Evolutionary conservation across 2,329 filamentous ascomycete genomes (phyloP).

Genomic region (Claviceps humidiphila): DNA sequence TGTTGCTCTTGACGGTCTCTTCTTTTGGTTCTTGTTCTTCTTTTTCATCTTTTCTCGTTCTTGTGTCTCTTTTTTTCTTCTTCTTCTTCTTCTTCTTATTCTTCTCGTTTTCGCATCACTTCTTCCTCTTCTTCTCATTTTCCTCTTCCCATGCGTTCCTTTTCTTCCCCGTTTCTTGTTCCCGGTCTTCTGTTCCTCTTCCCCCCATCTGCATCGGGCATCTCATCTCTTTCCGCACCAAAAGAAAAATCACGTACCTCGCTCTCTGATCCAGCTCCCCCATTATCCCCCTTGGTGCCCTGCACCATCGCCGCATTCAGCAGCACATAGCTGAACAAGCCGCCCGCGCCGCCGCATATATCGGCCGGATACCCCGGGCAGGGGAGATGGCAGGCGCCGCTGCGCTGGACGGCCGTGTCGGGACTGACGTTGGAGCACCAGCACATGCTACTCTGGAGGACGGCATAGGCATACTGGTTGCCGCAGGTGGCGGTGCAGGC

Average conservation of each 20-base stretch:
- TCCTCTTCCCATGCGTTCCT: too few relatives aligned
- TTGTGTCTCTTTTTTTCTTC: not conserved
- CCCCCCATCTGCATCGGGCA: too few relatives aligned
- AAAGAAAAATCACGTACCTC: not conserved
- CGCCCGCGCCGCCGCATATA: not conserved
- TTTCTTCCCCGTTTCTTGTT: too few relatives aligned
- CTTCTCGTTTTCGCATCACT: too few relatives aligned
- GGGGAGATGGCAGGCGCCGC: not conserved
- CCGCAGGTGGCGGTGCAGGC: conserved; percentile 1
- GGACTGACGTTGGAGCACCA: conserved; percentile 5
- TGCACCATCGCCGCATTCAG: not conserved
- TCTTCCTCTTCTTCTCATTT: too few relatives aligned
- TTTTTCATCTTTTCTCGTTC: not conserved
- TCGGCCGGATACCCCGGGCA: conserved; percentile 5
- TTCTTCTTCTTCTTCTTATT: not conserved
- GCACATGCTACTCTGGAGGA: conserved; percentile 2
- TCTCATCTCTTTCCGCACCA: too few relatives aligned
- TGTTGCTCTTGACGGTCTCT: too few relatives aligned
- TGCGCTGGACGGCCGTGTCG: not conserved
- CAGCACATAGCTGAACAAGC: conserved; percentile 3
- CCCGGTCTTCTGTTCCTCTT: too few relatives aligned
- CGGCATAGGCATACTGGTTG: conserved; percentile 1
- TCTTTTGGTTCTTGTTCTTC: too few relatives aligned
- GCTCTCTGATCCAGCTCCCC: not conserved
- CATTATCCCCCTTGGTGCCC: not conserved